Base-by-base conservation (phyloP, 2,329 filamentous ascomycete genomes). In the Tolypocladium tropicale region DNA sequence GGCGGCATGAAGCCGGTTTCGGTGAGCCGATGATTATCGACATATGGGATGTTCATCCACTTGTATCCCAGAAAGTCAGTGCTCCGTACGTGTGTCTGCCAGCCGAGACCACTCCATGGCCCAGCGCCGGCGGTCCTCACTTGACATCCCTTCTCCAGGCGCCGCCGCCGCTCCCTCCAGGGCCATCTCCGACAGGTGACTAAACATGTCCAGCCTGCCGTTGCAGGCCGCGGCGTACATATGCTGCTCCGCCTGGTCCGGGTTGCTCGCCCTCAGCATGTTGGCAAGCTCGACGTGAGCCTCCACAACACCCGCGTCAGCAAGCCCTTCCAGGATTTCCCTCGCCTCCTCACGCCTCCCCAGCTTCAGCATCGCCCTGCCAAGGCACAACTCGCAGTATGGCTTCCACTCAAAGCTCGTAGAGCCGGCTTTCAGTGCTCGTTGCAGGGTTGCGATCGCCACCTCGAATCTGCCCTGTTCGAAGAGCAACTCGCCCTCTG, bases 51-150 rank as follows among this genome's bases (percentile, higher is more conserved):
- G 23, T 5, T 3, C 12, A 14, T 11, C 3, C 16, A 21, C 10
- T 33, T 14, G 9, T 21, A n/a, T 1, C 14, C 21, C 36, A 14
- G 30, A 16, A 18, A 59, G 53, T 64, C 53, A 71, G 46, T 63
- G 61, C 50, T 59, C 59, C 14, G 52, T 61, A 12, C 56, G 60
- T 4, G 52, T 41, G 52, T 70, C 63, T 3, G 65, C 68, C 41
- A 72, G 55, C 21, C 63, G 64, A n/a, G 67, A 62, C 65, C 69
- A 72, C 58, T 72, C 70, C 61, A 64, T 58, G 12, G 67, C 69
- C 70, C 68, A 72, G 6, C 60, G 61, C 23, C 59, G 52, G 16
- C 61, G 58, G 2, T 69, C 61, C 34, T 59, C 61, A 37, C 53
- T 61, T 5, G 55, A 49, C 37, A 52, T 51, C 52, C 39, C 56